A percentile compares a stretch with the other conserved stretches of the same genome.
These are phyloP conservation scores for Phoenix dactylifera DNA, from an alignment of 176 grass and related monocot species.

Conservation along the genomic window DNA sequence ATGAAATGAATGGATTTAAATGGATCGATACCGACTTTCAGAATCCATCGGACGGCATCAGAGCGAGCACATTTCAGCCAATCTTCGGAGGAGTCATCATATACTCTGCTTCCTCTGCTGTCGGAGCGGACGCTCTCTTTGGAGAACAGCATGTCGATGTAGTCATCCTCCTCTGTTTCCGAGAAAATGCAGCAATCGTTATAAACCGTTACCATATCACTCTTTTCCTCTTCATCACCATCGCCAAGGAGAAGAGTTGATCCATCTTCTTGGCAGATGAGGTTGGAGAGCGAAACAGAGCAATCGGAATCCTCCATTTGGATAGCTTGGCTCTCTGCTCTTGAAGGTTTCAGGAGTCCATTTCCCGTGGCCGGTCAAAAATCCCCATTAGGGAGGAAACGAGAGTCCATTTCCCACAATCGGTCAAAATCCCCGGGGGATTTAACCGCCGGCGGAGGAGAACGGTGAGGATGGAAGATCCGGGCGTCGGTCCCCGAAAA, in stretches of 20 bases:
- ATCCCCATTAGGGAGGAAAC: too few relatives aligned
- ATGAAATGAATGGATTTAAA: not conserved
- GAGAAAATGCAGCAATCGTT: not conserved
- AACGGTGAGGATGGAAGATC: too few relatives aligned
- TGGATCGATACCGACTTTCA: conserved; percentile 33
- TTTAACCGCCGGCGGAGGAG: too few relatives aligned
- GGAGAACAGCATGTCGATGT: conserved; percentile 56
- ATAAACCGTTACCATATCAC: not conserved
- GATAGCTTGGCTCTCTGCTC: too few relatives aligned
- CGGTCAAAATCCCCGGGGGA: too few relatives aligned
- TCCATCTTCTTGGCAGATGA: conserved; percentile 72
- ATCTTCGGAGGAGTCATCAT: conserved; percentile 19
- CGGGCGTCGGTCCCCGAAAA: too few relatives aligned
- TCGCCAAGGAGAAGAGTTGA: conserved; percentile 25
- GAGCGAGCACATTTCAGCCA: conserved; percentile 43
- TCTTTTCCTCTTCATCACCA: not conserved
- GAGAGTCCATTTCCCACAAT: too few relatives aligned
- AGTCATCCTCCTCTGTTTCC: conserved; percentile 50
- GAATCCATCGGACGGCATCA: conserved; percentile 54
- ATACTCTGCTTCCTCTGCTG: conserved; percentile 1
- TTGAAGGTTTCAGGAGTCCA: too few relatives aligned
- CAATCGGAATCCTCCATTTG: conserved; percentile 11
- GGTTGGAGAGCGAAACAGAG: conserved; percentile 39
- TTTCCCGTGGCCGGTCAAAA: too few relatives aligned
- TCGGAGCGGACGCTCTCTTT: conserved; percentile 52